A percentile compares a stretch with the other conserved stretches of the same genome.
These are phyloP conservation scores for Globisporangium rhizosaccharum DNA, from an alignment of 352 stramenopile genomes.

Conservation along the genomic window DNA sequence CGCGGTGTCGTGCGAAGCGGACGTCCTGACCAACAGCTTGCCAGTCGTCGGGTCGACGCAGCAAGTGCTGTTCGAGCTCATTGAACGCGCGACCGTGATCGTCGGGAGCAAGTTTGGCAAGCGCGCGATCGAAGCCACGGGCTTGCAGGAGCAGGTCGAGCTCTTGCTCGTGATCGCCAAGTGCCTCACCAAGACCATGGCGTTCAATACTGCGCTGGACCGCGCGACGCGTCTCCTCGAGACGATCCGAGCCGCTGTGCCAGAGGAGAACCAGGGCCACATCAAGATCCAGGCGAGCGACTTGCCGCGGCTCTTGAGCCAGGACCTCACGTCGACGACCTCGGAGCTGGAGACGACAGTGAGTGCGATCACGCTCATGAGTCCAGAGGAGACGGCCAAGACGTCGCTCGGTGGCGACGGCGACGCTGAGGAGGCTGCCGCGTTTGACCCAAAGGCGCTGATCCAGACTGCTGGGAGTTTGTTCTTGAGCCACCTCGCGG, in stretches of 20 bases:
- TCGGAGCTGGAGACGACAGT: conserved; percentile 23
- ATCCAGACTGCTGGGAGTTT: conserved; percentile 46
- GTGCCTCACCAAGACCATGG: no score
- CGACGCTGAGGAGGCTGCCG: conserved; percentile 21
- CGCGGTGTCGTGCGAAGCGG: conserved; percentile 22
- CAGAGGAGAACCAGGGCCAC: conserved; percentile 45
- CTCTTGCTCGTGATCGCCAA: no score
- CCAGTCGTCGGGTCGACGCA: conserved; percentile 33
- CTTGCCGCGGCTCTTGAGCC: conserved; percentile 24
- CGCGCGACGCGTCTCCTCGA: conserved; percentile 29
- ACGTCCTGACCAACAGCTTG: conserved; percentile 23
- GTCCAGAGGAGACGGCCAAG: conserved; percentile 41
- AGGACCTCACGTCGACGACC: conserved; percentile 15
- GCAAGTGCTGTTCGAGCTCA: conserved; percentile 53
- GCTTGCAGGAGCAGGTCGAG: conserved; percentile 45
- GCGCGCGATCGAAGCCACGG: conserved; percentile 40
- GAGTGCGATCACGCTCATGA: conserved; percentile 60
- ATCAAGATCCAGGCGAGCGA: conserved; percentile 41
- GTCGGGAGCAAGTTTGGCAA: conserved; percentile 53
- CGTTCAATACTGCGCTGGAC: no score
- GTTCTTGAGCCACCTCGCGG: conserved; percentile 49
- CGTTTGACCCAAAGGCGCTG: conserved; percentile 24
- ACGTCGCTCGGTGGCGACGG: conserved; percentile 21
- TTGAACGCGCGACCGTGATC: conserved; percentile 55
- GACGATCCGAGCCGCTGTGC: conserved; percentile 37